These are phyloP conservation scores for Penicillium decumbens DNA, from an alignment of 2,329 filamentous ascomycete species.

Conservation along the genomic window DNA sequence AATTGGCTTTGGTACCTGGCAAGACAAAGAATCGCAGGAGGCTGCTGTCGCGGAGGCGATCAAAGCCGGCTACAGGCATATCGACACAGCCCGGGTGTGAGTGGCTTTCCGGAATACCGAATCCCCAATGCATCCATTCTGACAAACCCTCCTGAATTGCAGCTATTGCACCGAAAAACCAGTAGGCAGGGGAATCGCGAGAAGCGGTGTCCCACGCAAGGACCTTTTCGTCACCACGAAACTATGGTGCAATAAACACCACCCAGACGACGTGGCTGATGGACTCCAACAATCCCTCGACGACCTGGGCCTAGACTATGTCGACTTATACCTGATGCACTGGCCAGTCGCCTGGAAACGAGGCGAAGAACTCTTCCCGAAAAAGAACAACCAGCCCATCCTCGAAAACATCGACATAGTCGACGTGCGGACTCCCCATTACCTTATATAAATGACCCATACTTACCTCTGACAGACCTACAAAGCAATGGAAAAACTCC, in stretches of 20 bases:
- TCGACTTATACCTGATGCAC: slow-evolving; percentile 68
- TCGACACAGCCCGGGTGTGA: slow-evolving; percentile 49
- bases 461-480: slow-evolving; percentile 39
- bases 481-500: slow-evolving; percentile 47
- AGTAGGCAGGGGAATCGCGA: slow-evolving; percentile 60
- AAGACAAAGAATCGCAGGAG: slow-evolving; percentile 50
- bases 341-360: slow-evolving; percentile 56
- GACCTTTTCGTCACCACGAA: slow-evolving; percentile 65
- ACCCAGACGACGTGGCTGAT: slow-evolving; percentile 57
- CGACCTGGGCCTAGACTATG: slow-evolving; percentile 60
- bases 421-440: slow-evolving; percentile 34
- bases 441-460: too few relatives aligned
- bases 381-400: slow-evolving; percentile 42
- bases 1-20: slow-evolving; percentile 54
- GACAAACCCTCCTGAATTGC: background rate
- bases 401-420: slow-evolving; percentile 47
- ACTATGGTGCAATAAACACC: slow-evolving; percentile 62
- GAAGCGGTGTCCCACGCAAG: slow-evolving; percentile 59
- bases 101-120: slow-evolving; percentile 1
- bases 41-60: slow-evolving; percentile 47
- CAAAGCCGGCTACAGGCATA: slow-evolving; percentile 52
- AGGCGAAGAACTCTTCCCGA: slow-evolving; percentile 47
- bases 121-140: background rate
- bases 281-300: slow-evolving; percentile 59
- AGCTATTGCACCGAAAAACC: slow-evolving; percentile 62